Conservation (phyloP, 805 yeast species). For the Ogataea ganodermae region DNA sequence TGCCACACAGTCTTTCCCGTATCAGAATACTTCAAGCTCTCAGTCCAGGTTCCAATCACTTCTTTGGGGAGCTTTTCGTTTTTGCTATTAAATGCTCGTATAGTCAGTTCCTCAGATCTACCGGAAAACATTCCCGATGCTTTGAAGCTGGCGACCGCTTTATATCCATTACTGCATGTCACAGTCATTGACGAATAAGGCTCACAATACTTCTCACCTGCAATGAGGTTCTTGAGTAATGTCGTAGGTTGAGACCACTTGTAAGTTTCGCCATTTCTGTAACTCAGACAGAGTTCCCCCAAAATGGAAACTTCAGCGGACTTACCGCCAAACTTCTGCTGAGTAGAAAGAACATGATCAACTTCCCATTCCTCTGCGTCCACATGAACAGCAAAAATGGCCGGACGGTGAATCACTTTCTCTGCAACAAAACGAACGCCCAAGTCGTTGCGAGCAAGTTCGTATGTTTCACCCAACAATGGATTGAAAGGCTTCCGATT, state of each 20-base stretch:
- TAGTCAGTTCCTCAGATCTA: constrained; percentile 68
- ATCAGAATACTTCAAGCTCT: constrained; percentile 50
- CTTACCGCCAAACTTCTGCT: constrained; percentile 94
- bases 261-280: constrained; percentile 67
- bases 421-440: constrained; percentile 78
- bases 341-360: constrained; percentile 67
- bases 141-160: constrained; percentile 70
- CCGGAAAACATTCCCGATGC: constrained; percentile 84
- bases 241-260: constrained; percentile 85
- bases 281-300: constrained; percentile 63
- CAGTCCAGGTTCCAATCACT: constrained; percentile 84
- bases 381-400: constrained; percentile 76
- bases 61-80: constrained; percentile 38
- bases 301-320: constrained; percentile 78
- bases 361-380: constrained; percentile 72
- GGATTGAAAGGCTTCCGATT: constrained; percentile 94
- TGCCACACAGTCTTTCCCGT: constrained; percentile 61
- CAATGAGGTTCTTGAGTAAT: constrained; percentile 79
- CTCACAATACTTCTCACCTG: constrained; percentile 93
- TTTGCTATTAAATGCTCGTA: constrained; percentile 43
- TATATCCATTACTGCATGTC: constrained; percentile 65
- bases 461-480: constrained; percentile 89
- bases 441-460: constrained; percentile 79
- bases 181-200: constrained; percentile 73
- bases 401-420: constrained; percentile 87